Evolutionary conservation across 306 rosid species (phyloP).

Genomic region (peach (Prunus persica)): DNA sequence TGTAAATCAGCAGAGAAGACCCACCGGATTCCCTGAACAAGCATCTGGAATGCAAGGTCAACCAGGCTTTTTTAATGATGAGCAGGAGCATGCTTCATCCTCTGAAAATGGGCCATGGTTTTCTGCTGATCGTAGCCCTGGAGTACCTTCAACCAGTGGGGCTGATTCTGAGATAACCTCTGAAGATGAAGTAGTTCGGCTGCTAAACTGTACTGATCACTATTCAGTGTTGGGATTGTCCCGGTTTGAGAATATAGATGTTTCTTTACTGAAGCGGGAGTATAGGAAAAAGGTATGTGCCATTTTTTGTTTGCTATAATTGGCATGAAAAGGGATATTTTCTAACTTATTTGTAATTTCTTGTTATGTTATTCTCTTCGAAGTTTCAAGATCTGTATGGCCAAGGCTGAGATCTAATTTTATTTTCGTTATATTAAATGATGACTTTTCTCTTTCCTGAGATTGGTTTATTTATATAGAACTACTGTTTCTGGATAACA

Average conservation of each 20-base stretch:
- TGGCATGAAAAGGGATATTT: conserved; percentile 8
- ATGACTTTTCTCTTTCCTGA: conserved; percentile 15
- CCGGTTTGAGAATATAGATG: conserved; percentile 68
- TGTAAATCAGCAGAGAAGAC: conserved; percentile 61
- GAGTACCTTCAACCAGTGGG: conserved; percentile 88
- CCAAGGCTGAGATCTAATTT: conserved; percentile 5
- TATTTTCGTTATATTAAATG: conserved; percentile 9
- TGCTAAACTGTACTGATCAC: conserved; percentile 87
- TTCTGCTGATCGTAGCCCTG: conserved; percentile 64
- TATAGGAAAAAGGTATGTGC: conserved; percentile 80
- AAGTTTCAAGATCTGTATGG: conserved; percentile 1
- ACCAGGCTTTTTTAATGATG: conserved; percentile 60
- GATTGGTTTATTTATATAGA: background rate
- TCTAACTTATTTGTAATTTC: conserved; percentile 9
- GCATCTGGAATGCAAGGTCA: conserved; percentile 76
- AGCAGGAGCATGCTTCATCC: conserved; percentile 51
- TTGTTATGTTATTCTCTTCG: conserved; percentile 20
- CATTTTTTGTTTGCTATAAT: conserved; percentile 12
- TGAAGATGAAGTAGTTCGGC: conserved; percentile 90
- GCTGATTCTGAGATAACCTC: conserved; percentile 72
- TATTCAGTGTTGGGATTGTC: conserved; percentile 78
- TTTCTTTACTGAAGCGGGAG: conserved; percentile 78
- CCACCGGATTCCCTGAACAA: conserved; percentile 54
- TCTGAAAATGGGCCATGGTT: conserved; percentile 66
- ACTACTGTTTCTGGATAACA: conserved; percentile 22